Percentiles rank a stretch among this genome's conserved stretches.
Conservation (phyloP, 2,329 filamentous ascomycete genomes). For the Fusarium equiseti region DNA sequence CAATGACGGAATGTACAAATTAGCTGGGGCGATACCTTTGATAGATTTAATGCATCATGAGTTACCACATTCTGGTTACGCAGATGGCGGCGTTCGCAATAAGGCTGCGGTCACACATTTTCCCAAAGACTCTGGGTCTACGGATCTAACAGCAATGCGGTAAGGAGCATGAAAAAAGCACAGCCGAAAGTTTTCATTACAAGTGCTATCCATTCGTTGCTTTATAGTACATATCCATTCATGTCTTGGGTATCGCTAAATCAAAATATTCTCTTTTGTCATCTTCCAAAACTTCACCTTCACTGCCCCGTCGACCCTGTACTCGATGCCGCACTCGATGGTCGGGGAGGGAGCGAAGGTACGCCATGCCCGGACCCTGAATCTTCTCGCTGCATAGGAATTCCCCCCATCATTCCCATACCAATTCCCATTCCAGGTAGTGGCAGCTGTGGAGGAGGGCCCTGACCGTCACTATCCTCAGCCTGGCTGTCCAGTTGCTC, state of each 20-base stretch:
- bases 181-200: neutral
- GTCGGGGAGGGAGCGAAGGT: constrained; percentile 52
- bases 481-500: constrained; percentile 53
- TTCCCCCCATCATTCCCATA: constrained; percentile 52
- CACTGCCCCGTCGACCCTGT: constrained; percentile 58
- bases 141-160: neutral
- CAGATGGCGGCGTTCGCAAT: neutral
- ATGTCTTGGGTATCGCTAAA: constrained; percentile 49
- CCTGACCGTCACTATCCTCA: constrained; percentile 52
- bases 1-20: constrained; percentile 31
- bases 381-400: constrained; percentile 56
- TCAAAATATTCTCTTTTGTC: constrained; percentile 40
- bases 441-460: constrained; percentile 40
- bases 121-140: neutral
- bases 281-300: constrained; percentile 6
- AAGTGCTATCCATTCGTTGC: constrained; percentile 26
- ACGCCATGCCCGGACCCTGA: constrained; percentile 43
- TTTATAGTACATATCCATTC: constrained; percentile 43
- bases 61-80: neutral
- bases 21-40: constrained; percentile 13
- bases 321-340: constrained; percentile 57
- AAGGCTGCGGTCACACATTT: neutral
- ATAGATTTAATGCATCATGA: constrained; percentile 40
- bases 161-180: neutral
- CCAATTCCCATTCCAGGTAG: constrained; percentile 41